These are phyloP conservation scores for Phytopythium montanum DNA, from an alignment of 352 stramenopile species.

Conservation along the genomic window DNA sequence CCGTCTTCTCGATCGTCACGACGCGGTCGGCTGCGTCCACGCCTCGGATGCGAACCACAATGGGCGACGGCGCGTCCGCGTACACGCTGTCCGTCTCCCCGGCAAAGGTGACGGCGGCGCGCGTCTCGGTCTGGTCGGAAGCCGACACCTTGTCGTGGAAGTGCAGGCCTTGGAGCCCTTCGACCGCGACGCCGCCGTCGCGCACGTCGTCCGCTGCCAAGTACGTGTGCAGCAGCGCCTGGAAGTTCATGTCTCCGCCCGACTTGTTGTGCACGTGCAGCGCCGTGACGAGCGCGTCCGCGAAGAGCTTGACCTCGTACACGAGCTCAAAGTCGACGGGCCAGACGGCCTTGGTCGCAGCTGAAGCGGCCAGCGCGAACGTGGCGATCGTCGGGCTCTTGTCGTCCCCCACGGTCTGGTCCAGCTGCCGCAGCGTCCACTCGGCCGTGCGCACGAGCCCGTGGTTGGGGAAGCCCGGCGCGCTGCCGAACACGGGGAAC, in stretches of 20 bases:
- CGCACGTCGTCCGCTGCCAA: constrained; percentile 81
- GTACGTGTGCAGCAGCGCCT: constrained; percentile 95
- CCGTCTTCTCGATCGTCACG: constrained; percentile 73
- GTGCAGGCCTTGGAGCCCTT: constrained; percentile 80
- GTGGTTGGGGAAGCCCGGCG: constrained; percentile 89
- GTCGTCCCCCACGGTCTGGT: constrained; percentile 32
- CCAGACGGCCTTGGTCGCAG: constrained; percentile 56
- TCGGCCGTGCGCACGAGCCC: constrained; percentile 89
- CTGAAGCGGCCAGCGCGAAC: constrained; percentile 46
- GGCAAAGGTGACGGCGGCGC: constrained; percentile 57
- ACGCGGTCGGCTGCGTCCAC: constrained; percentile 43
- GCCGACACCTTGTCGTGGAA: constrained; percentile 90
- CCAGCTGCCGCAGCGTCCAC: constrained; percentile 56
- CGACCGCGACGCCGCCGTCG: constrained; percentile 51
- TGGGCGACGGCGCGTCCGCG: constrained; percentile 53
- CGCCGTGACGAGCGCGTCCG: constrained; percentile 76
- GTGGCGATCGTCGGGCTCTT: constrained; percentile 51
- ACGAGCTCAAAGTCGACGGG: constrained; percentile 74
- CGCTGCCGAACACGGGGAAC: constrained; percentile 94
- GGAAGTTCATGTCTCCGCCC: constrained; percentile 82
- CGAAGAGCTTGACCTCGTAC: constrained; percentile 88
- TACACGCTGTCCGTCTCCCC: constrained; percentile 90
- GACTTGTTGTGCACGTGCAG: constrained; percentile 92
- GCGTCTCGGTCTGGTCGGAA: constrained; percentile 50
- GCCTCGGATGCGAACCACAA: constrained; percentile 67